Conservation (phyloP, 352 stramenopile species). For the Phytophthora macrochlamydospora region DNA sequence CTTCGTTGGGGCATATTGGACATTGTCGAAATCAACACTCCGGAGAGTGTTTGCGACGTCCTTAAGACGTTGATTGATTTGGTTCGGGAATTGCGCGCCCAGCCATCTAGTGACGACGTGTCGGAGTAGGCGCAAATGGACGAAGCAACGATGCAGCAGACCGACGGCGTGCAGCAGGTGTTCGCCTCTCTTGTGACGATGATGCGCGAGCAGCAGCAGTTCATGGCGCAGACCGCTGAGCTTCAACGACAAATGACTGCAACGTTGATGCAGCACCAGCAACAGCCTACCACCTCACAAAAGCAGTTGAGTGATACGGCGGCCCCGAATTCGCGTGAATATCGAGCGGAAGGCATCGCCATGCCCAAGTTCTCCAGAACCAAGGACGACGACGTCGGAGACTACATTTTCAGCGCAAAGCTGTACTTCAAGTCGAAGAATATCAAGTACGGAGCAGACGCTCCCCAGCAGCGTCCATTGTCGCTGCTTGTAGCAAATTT, state of each 20-base stretch:
- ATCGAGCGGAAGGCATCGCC: constrained; percentile 6
- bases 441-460: constrained; percentile 1
- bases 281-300: neutral
- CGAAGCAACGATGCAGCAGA: constrained; percentile 1
- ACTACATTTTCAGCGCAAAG: constrained; percentile 17
- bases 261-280: constrained; percentile 8
- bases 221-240: constrained; percentile 13
- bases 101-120: constrained; percentile 3
- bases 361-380: constrained; percentile 13
- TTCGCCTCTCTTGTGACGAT: constrained; percentile 9
- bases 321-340: neutral
- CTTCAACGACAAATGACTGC: constrained; percentile 10
- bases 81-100: neutral
- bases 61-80: constrained; percentile 8
- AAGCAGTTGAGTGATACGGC: neutral
- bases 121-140: constrained; percentile 12
- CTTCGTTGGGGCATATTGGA: constrained; percentile 1
- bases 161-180: constrained; percentile 2
- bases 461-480: constrained; percentile 6
- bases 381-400: constrained; percentile 13
- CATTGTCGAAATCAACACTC: constrained; percentile 5
- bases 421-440: constrained; percentile 21
- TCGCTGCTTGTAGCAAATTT: constrained; percentile 8
- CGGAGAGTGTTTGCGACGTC: constrained; percentile 11
- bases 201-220: constrained; percentile 18